Evolutionary conservation across 1,284 basidiomycete genomes (phyloP), one percentile per base, ranked within the genome.

Genomic region (Ganoderma lucidum): DNA sequence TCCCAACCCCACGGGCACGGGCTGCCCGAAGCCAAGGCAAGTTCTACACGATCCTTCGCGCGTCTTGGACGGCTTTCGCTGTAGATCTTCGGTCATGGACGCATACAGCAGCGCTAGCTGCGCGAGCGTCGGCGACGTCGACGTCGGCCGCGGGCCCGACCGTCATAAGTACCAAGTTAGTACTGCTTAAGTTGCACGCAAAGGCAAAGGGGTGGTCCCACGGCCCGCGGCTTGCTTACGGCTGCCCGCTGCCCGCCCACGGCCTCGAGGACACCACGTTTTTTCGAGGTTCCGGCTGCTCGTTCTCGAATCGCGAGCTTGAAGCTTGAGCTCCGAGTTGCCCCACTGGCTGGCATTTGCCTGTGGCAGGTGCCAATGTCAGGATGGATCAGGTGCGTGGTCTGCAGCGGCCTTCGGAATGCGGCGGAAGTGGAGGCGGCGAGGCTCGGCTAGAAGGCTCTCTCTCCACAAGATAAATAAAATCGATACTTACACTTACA

Each of bases 181-280:
- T n/a, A n/a, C n/a, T n/a, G n/a, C n/a, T n/a, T n/a, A n/a, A n/a
- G n/a, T n/a, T n/a, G n/a, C n/a, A n/a, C n/a, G n/a, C n/a, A n/a
- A n/a, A n/a, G n/a, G 39, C 39, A 41, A 41, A 10, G 39, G 8
- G 17, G 44, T 4, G 1, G 44, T 45, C 56, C 14, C 53, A 56
- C 23, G 30, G 53, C 53, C 3, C 53, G 30, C 53, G 53, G 28
- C 53, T 8, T 17, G 14, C 28, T 56, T 35, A 59, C 35, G 19
- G 56, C 32, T 56, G n/a, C 15, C 56, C 19, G n/a, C 58, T n/a
- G 45, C 45, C 45, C 45, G 45, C 45, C n/a, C 45, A n/a, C 45
- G 48, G 39, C 59, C 59, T 61, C 59, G 59, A 41, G 59, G 59
- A 41, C n/a, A 23, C 59, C 42, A 61, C 59, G 59, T 61, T 61